Evolutionary conservation across 306 rosid species (phyloP).

Genomic region (Styphnolobium japonicum): DNA sequence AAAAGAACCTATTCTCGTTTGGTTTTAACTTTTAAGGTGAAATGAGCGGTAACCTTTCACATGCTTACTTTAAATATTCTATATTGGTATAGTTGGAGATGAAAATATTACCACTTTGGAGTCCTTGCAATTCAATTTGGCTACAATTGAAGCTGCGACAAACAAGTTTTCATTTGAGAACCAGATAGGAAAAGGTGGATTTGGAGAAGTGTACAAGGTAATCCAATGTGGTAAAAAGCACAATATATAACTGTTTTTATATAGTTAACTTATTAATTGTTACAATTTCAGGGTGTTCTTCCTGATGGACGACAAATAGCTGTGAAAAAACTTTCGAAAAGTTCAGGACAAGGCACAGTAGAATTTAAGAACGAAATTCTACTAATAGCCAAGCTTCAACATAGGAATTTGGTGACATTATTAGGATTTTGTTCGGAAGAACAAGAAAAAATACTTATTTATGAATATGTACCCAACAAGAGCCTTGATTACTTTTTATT

Average conservation of each 20-base stretch:
- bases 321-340: constrained; percentile 30
- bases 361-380: constrained; percentile 36
- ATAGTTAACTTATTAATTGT: background rate
- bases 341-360: constrained; percentile 19
- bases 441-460: constrained; percentile 28
- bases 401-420: constrained; percentile 31
- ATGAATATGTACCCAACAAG: constrained; percentile 36
- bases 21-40: background rate
- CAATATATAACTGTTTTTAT: background rate
- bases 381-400: constrained; percentile 34
- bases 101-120: constrained; percentile 17
- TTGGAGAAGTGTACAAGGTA: constrained; percentile 57
- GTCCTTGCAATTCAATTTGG: constrained; percentile 39
- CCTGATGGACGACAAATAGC: constrained; percentile 14
- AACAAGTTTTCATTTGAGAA: constrained; percentile 38
- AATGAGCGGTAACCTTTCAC: background rate
- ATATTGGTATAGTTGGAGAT: constrained; percentile 6
- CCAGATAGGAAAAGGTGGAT: constrained; percentile 53
- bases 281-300: constrained; percentile 23
- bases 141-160: constrained; percentile 45
- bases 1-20: background rate
- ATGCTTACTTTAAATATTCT: background rate
- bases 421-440: constrained; percentile 38
- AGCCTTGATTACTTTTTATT: constrained; percentile 36
- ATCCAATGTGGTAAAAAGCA: background rate